These are phyloP conservation scores for Phoma sp. DNA, from an alignment of 2,329 filamentous ascomycete genomes.

Conservation along the genomic window DNA sequence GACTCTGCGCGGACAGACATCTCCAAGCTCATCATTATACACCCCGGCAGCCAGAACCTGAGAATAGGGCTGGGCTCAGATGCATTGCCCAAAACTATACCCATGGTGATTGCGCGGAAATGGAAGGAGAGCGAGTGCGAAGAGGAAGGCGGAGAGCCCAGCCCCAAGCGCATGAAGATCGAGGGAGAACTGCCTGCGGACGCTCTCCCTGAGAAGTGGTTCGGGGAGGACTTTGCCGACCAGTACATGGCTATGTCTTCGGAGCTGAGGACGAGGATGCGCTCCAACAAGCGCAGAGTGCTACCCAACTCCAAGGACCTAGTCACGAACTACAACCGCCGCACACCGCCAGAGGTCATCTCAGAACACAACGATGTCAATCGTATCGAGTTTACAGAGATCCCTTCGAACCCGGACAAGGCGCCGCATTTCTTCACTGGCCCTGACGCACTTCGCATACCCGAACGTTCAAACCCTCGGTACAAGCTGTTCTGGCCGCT, in stretches of 20 bases:
- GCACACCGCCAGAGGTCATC: constrained; percentile 84
- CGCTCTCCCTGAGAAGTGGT: constrained; percentile 75
- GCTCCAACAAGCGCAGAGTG: constrained; percentile 91
- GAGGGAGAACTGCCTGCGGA: constrained; percentile 68
- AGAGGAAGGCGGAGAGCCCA: constrained; percentile 79
- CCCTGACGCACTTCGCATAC: constrained; percentile 81
- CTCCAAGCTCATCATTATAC: constrained; percentile 92
- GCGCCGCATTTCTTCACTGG: constrained; percentile 84
- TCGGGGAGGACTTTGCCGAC: constrained; percentile 76
- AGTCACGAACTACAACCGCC: constrained; percentile 91
- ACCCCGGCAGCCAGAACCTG: constrained; percentile 93
- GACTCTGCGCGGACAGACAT: constrained; percentile 64
- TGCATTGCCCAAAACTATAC: constrained; percentile 90
- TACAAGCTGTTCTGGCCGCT: constrained; percentile 96
- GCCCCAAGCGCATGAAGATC: constrained; percentile 70
- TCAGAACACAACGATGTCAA: constrained; percentile 93
- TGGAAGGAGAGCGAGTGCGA: constrained; percentile 83
- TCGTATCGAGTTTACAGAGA: constrained; percentile 94
- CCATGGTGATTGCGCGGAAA: constrained; percentile 87
- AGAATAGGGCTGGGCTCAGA: constrained; percentile 96
- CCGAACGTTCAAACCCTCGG: constrained; percentile 85
- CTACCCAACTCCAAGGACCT: constrained; percentile 97
- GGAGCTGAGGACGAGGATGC: constrained; percentile 89
- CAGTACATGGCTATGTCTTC: constrained; percentile 82
- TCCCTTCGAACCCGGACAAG: constrained; percentile 64